These are phyloP conservation scores for Yamadazyma olivae DNA, from an alignment of 805 yeast genomes.

Conservation along the genomic window DNA sequence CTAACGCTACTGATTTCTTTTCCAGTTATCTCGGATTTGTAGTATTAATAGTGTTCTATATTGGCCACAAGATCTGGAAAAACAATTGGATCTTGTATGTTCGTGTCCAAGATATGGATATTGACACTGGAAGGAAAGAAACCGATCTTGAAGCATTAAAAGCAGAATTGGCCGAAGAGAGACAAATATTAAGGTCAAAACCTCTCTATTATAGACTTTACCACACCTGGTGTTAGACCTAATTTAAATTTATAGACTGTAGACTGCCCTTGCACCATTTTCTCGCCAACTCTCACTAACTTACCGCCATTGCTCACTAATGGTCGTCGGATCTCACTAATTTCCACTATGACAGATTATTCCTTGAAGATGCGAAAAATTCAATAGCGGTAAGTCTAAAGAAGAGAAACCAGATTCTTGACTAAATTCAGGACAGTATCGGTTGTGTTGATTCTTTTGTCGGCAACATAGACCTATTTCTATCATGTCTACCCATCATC, in stretches of 20 bases:
- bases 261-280: too few relatives aligned
- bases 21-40: constrained; percentile 35
- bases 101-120: constrained; percentile 34
- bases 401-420: too few relatives aligned
- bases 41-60: constrained; percentile 33
- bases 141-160: constrained; percentile 37
- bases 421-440: too few relatives aligned
- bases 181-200: constrained; percentile 26
- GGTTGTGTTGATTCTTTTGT: too few relatives aligned
- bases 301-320: too few relatives aligned
- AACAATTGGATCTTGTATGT: constrained; percentile 35
- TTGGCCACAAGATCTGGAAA: constrained; percentile 39
- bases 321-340: too few relatives aligned
- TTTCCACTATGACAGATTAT: too few relatives aligned
- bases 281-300: too few relatives aligned
- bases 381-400: too few relatives aligned
- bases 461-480: too few relatives aligned
- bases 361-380: too few relatives aligned
- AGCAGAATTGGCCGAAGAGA: constrained; percentile 32
- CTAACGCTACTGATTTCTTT: constrained; percentile 35
- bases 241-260: too few relatives aligned
- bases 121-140: constrained; percentile 43
- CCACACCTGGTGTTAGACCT: constrained; percentile 30
- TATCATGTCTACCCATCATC: constrained; percentile 24
- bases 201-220: constrained; percentile 35